Conservation (phyloP, 495 filamentous ascomycete species). For the Corynascus novoguineensis region DNA sequence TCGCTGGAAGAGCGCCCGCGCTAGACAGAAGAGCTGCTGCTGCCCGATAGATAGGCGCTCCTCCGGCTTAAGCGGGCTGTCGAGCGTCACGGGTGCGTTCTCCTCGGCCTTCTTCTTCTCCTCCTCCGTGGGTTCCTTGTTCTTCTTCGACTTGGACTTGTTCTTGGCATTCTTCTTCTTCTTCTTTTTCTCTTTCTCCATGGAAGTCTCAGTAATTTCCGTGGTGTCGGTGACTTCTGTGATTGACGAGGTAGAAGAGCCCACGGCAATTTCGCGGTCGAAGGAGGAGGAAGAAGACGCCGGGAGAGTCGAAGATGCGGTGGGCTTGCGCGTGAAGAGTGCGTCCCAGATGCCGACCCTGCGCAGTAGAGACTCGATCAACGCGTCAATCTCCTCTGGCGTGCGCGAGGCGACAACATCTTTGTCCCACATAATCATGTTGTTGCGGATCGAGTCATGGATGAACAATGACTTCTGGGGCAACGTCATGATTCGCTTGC, state of each 20-base stretch:
- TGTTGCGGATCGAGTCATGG: conserved; percentile 7
- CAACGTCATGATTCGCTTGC: conserved; percentile 8
- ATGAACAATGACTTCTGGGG: conserved; percentile 10
- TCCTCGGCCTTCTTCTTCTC: not conserved
- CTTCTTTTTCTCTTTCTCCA: not conserved
- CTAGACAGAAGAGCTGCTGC: conserved; percentile 11
- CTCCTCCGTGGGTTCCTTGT: not conserved
- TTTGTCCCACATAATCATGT: conserved; percentile 11
- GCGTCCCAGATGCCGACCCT: conserved; percentile 14
- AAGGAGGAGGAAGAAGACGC: not conserved
- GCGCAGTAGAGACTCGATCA: conserved; percentile 1
- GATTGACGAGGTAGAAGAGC: not conserved
- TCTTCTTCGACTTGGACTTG: too few species aligned
- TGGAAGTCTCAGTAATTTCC: not conserved
- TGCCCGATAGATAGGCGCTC: conserved; percentile 7
- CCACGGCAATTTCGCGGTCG: not conserved
- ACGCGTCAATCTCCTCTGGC: conserved; percentile 2
- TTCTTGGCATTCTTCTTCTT: not conserved
- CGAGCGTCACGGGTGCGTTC: not conserved
- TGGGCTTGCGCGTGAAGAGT: conserved; percentile 6
- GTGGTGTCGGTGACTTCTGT: not conserved
- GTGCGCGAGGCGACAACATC: not conserved
- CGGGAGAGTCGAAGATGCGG: not conserved
- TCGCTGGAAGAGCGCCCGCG: not conserved
- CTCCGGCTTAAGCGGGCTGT: conserved; percentile 5